phyloP scores from a whole-genome alignment of 1,284 basidiomycete species.

The Apiotrichum brassicae region DNA sequence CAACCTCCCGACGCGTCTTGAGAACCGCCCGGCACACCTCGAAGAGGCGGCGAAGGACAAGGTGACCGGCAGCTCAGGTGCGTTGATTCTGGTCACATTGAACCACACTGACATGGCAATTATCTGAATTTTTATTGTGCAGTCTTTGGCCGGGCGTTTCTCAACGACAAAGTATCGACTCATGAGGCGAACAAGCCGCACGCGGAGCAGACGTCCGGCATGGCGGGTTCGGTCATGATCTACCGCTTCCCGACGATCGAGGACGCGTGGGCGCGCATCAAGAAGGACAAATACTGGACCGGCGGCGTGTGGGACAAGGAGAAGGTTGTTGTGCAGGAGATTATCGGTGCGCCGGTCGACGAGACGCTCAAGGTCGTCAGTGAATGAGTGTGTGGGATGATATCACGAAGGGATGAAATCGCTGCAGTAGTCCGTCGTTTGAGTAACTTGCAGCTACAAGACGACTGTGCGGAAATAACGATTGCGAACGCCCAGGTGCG shows the following conservation, averaged over 20 bases:
- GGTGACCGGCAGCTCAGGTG: slow-evolving; percentile 12
- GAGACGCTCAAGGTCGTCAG: slow-evolving; percentile 19
- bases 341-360: slow-evolving; percentile 21
- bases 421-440: too few relatives aligned
- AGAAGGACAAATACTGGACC: slow-evolving; percentile 42
- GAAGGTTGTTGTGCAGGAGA: slow-evolving; percentile 29
- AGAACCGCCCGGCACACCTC: slow-evolving; percentile 34
- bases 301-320: slow-evolving; percentile 44
- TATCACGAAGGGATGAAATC: too few relatives aligned
- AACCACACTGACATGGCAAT: too few relatives aligned
- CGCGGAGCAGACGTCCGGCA: slow-evolving; percentile 19
- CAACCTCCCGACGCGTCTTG: slow-evolving; percentile 32
- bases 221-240: slow-evolving; percentile 42
- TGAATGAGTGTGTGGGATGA: too few relatives aligned
- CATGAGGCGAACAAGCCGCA: slow-evolving; percentile 6
- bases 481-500: too few relatives aligned
- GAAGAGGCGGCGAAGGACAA: slow-evolving; percentile 15
- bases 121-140: too few relatives aligned
- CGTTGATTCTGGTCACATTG: neutral
- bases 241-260: slow-evolving; percentile 31
- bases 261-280: slow-evolving; percentile 36
- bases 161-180: slow-evolving; percentile 13
- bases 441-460: too few relatives aligned
- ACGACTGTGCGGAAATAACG: too few relatives aligned
- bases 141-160: slow-evolving; percentile 25